phyloP scores from a whole-genome alignment of 2,329 filamentous ascomycete genomes.

The Pyricularia grisea region DNA sequence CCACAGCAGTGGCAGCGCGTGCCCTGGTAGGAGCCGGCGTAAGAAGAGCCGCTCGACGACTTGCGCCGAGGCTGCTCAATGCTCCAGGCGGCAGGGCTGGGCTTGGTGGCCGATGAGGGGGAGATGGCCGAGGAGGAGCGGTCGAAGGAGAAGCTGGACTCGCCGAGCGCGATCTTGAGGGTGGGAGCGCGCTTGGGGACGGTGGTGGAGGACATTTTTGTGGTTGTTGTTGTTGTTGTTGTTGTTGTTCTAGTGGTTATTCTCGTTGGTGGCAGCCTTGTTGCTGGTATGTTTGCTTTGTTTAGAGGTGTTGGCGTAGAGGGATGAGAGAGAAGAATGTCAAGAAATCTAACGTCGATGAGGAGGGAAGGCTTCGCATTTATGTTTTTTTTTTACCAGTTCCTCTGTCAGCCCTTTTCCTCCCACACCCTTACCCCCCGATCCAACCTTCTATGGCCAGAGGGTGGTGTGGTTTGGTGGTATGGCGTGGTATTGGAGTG shows the following conservation, averaged over 20 bases:
- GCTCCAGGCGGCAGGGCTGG: not conserved
- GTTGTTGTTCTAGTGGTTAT: not conserved
- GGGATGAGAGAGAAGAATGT: not conserved
- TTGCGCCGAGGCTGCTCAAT: not conserved
- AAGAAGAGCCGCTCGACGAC: not conserved
- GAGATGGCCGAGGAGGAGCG: not conserved
- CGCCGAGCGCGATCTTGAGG: slow-evolving; percentile 1
- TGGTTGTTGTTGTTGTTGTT: not conserved
- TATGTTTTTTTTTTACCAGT: not conserved
- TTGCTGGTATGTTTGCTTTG: not conserved
- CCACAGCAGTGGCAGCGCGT: slow-evolving; percentile 45
- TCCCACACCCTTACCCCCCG: not conserved
- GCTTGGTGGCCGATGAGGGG: not conserved
- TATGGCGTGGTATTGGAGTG: not conserved
- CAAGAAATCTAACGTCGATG: not conserved
- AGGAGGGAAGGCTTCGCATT: slow-evolving; percentile 2
- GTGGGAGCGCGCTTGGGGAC: slow-evolving; percentile 1
- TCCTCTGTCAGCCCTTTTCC: not conserved
- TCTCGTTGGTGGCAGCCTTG: not conserved
- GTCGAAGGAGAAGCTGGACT: not conserved
- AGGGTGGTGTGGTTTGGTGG: not conserved
- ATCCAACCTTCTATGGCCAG: not conserved
- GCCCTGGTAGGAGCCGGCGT: slow-evolving; percentile 8
- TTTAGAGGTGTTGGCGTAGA: not conserved
- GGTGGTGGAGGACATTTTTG: not conserved